Base-by-base conservation (phyloP, 2,329 filamentous ascomycete species). In the Aspergillus latus region DNA sequence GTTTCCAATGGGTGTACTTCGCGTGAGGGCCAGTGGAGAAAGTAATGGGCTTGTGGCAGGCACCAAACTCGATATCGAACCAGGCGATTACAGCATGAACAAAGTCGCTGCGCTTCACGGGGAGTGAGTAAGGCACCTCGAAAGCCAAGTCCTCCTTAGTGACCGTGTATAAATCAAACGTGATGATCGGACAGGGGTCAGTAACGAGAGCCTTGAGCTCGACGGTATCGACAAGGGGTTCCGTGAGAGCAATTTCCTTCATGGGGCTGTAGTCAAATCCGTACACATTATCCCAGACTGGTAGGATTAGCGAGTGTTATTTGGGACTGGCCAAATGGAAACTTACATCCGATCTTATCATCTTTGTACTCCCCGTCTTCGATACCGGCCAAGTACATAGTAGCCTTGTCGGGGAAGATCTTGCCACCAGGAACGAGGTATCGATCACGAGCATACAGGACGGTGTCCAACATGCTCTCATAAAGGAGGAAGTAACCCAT, bases 1-100 rank as follows among this genome's bases (percentile, higher is more conserved):
- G 94, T 81, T 99, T 99, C 94, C 94, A 99, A 83, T 99, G 94
- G 15, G 94, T 99, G 80, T 97, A 97, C 80, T 97, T 97, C 67
- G 93, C 95, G 78, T 97, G 94, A 29, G 94, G 94, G 21, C 94
- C 94, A 15, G 94, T 99, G 52, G 90, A 96, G 83, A 99, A 99
- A 71, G 88, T 86, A 72, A 99, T 92, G 32, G 92, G 90, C 84
- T 97, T 97, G 84, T 99, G 94, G 84, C 94, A 97, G 58, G 92
- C 92, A 50, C 90, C 89, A 79, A 99, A 99, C 71, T 97, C 93
- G 68, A 99, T 97, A 73, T 99, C 94, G 79, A 99, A 99, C 94
- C 94, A 99, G 9, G 93, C 89, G 66, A 99, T 95, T 55, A 99
- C 80, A 55, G 94, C 94, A 76, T 99, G 94, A 69, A 97, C 84